Evolutionary conservation across 2,329 filamentous ascomycete genomes (phyloP), one percentile per base, ranked within the genome.

Genomic region (Stagonosporopsis cucurbitacearum): DNA sequence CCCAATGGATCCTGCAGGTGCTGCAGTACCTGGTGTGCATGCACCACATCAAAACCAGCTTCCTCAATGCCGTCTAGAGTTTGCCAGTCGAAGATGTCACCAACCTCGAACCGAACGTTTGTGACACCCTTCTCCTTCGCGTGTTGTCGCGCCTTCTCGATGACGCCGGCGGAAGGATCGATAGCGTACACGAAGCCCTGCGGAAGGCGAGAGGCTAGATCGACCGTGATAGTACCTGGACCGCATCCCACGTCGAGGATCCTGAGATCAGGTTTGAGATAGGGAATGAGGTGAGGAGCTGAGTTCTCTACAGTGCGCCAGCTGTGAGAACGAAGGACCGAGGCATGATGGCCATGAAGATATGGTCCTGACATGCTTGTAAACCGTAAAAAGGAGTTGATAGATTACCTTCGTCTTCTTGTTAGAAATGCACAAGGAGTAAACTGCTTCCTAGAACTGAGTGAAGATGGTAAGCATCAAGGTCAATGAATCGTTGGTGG

Each of bases 21-120:
- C 59, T 82, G 79, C 9, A 88, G 74, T 3, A 87, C 80, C 65
- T 87, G 84, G 63, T 86, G 82, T 22, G 79, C 80, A 62, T 83
- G 81, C 6, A 87, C 84, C n/a, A 88, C 69, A 61, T 88, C 86
- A 58, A 87, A 88, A 2, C 75, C 67, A 25, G 58, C 69, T 45
- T 70, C 65, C 19, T 65, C 53, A 6, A 69, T 56, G 1, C 74
- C 75, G 51, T 86, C 80, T 2, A 74, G 59, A 40, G 77, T 80
- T 2, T 72, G 55, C 48, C 82, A 74, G 15, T 66, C 59, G 57
- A 79, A 76, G 6, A 78, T 80, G 72, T 78, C 74, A 2, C 75
- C 73, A 26, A 75, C 64, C 35, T 71, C 69, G 50, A 79, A 79
- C 1, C 65, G 69, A 49, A 80, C 70, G 46, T 79, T 80, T 19